Base-by-base conservation (phyloP, 352 stramenopile genomes). In the Pythium monospermum region DNA sequence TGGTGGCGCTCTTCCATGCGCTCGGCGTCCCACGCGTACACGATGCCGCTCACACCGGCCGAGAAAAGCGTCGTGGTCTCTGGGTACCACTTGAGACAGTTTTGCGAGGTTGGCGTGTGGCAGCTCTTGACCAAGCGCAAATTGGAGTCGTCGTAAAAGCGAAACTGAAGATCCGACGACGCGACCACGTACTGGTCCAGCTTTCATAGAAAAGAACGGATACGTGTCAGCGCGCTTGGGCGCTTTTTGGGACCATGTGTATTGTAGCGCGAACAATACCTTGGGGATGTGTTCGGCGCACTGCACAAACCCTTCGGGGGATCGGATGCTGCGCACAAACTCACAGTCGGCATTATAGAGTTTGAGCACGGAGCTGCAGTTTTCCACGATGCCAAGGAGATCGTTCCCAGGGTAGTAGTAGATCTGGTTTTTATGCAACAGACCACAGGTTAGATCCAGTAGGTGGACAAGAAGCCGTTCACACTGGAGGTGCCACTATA, bases 1-100 rank as follows among this genome's bases (percentile, higher is more conserved):
- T 85, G 69, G 41, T 92, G 69, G 33, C 71, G 76, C 66, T 94
- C 82, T 61, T 93, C 79, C 83, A 91, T 93, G 26, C 63, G 66
- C 30, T 91, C 76, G 36, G 71, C 69, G 30, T 96, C 83, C 85
- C 86, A 96, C 13, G 82, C 83, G 54, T 91, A 88, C 22, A 95
- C 73, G 27, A 88, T 76, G 36, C 86, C 86, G 22, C 75, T 93
- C 13, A 90, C 71, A n/a, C 79, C 77, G 8, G 76, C 81, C 0
- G 83, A 92, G 59, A 91, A 96, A 18, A 95, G 68, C 21, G 66
- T 79, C 6, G 66, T 74, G 11, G 73, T 74, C 52, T 81, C 68
- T 3, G 71, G 65, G 43, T 90, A 87, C 83, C 83, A 95, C 45
- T 81, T 80, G 11, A 95, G 58, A 59, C 83, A 93, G 52, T 76